Evolutionary conservation across 225 moss, liverwort and hornwort species (phyloP), one percentile per base, ranked within the genome.

Genomic region (Marchantia paleacea): DNA sequence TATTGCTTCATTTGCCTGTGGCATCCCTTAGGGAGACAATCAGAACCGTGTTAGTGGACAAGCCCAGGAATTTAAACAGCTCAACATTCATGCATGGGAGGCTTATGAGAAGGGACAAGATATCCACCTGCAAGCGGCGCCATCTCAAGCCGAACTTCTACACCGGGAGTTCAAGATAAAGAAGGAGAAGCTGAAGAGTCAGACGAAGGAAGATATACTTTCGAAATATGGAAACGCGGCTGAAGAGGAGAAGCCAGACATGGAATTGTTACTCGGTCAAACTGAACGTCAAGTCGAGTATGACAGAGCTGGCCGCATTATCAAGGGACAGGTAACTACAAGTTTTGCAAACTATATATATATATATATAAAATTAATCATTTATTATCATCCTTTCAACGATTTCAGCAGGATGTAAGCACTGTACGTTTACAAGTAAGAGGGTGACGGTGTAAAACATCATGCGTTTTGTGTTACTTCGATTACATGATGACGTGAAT

Each of bases 11-110:
- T 67, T 11, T 26, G 26, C 22, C 7, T 57, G 52, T 3, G 31
- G 29, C 53, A 13, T 22, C 4, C 12, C 80, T 53, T 86, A 96
- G 92, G 95, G 97, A 69, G 97, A 99, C 84, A 99, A 99, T 86
- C 90, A 91, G 24, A 99, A 95, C 80, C 92, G 97, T 81, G 89
- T 90, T 30, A 93, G 93, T 12, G 97, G 97, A 64, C 93, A 95
- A 87, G 95, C 97, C 30, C 91, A 99, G 65, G 93, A 95, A 57
- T 95, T 99, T 81, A 99, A 94, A 84, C 92, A 93, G 83, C 92
- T 99, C 57, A 99, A 99, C 64, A 94, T 99, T 68, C 95, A 99
- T 86, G 97, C 97, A 67, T 99, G 93, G 97, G 97, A 99, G 82
- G 97, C 95, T 47, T 99, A 83, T 79, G 97, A 99, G 52, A 99